Evolutionary conservation across 164 flowering plant species (phyloP).

Genomic region (Brasenia schreberi): DNA sequence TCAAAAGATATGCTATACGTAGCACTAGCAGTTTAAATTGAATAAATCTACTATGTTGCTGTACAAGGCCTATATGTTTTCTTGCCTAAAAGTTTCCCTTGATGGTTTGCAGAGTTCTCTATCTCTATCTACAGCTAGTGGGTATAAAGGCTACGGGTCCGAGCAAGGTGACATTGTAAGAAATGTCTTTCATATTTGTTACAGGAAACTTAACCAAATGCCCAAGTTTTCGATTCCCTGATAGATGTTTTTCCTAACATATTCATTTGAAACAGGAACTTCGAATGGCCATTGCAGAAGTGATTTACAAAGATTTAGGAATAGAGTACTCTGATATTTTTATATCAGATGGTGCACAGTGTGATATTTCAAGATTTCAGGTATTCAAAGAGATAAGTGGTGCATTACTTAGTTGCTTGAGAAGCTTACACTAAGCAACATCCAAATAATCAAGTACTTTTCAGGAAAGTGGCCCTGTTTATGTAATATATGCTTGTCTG

Average conservation of each 20-base stretch:
- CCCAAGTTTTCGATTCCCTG: neutral
- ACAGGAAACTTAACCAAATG: neutral
- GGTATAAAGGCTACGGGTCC: slow-evolving; percentile 79
- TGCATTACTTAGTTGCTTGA: neutral
- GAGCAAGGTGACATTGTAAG: slow-evolving; percentile 81
- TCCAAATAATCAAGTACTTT: too few species aligned
- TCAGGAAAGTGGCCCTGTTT: neutral
- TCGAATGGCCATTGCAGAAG: slow-evolving; percentile 48
- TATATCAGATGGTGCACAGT: slow-evolving; percentile 86
- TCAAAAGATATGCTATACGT: too few species aligned
- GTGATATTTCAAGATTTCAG: slow-evolving; percentile 88
- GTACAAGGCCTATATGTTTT: neutral
- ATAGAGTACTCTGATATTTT: slow-evolving; percentile 54
- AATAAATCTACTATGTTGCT: neutral
- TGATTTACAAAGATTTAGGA: slow-evolving; percentile 26
- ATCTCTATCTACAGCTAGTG: slow-evolving; percentile 45
- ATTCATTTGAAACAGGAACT: slow-evolving; percentile 29
- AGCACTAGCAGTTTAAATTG: too few species aligned
- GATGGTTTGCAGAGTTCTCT: slow-evolving; percentile 34
- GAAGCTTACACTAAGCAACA: neutral
- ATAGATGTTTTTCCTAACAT: neutral
- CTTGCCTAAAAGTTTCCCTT: neutral
- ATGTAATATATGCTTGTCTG: neutral
- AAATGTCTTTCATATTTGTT: neutral
- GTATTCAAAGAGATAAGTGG: slow-evolving; percentile 16